Percentiles rank a stretch among this genome's conserved stretches.
phyloP scores from a whole-genome alignment of 2,329 filamentous ascomycete species.

The Biscogniauxia marginata region DNA sequence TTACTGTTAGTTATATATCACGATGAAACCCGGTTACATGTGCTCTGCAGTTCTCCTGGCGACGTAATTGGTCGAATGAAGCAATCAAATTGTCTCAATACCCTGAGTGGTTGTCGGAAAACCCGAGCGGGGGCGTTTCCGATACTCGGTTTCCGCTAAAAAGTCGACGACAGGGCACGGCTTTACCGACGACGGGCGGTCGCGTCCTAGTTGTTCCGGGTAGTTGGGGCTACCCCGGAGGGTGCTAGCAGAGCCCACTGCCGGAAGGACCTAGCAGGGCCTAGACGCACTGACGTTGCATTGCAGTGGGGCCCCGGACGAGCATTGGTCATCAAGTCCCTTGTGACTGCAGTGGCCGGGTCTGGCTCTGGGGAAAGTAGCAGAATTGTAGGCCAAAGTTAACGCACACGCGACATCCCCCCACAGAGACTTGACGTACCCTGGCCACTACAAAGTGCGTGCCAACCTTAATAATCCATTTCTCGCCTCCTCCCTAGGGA shows the following conservation, averaged over 20 bases:
- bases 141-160: not conserved
- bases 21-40: conserved; percentile 1
- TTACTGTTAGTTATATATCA: conserved; percentile 7
- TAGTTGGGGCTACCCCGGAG: no score
- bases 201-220: not conserved
- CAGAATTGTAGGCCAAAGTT: not conserved
- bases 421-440: not conserved
- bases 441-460: not conserved
- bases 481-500: not conserved
- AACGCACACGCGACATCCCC: not conserved
- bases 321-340: no score
- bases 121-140: not conserved
- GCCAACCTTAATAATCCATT: not conserved
- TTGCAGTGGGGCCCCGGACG: no score
- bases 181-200: not conserved
- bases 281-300: not conserved
- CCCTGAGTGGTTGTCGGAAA: not conserved
- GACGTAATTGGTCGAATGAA: not conserved
- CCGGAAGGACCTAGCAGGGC: not conserved
- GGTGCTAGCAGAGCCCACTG: no score
- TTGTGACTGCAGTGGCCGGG: no score
- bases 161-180: not conserved
- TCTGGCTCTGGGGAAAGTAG: not conserved
- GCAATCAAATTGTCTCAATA: not conserved
- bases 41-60: not conserved